Evolutionary conservation across 2,329 filamentous ascomycete species (phyloP).

Genomic region (Triangularia verruculosa): DNA sequence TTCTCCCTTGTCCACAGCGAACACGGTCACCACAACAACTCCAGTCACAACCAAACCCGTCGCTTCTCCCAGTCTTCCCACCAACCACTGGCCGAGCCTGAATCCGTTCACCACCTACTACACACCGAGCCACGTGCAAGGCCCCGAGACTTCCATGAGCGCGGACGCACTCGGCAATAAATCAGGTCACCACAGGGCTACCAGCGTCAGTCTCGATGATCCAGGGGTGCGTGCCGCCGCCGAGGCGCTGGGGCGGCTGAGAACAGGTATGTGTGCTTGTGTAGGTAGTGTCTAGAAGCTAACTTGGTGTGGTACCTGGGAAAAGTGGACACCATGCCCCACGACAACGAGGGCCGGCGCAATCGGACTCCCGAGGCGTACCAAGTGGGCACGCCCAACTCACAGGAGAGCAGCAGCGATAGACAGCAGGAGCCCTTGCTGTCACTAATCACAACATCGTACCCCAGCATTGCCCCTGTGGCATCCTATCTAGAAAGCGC

Average conservation of each 20-base stretch:
- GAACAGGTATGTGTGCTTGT: slow-evolving; percentile 60
- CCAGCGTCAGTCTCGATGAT: slow-evolving; percentile 60
- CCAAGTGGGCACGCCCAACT: slow-evolving; percentile 7
- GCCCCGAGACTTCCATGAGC: slow-evolving; percentile 42
- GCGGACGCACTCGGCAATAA: slow-evolving; percentile 47
- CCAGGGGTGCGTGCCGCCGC: slow-evolving; percentile 68
- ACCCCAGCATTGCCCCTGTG: slow-evolving; percentile 62
- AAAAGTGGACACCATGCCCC: slow-evolving; percentile 11
- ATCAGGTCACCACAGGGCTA: slow-evolving; percentile 43
- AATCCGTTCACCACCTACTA: slow-evolving; percentile 51
- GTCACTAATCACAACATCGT: slow-evolving; percentile 80
- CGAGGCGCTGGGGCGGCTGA: slow-evolving; percentile 71
- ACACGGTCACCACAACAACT: slow-evolving; percentile 30
- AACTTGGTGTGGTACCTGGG: slow-evolving; percentile 19
- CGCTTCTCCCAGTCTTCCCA: slow-evolving; percentile 18
- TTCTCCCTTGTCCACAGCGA: neutral
- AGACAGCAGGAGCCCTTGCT: slow-evolving; percentile 72
- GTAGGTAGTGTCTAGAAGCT: slow-evolving; percentile 13
- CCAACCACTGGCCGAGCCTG: slow-evolving; percentile 46
- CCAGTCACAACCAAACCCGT: slow-evolving; percentile 6
- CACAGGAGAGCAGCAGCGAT: slow-evolving; percentile 26
- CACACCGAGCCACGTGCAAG: slow-evolving; percentile 42
- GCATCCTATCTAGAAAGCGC: slow-evolving; percentile 82
- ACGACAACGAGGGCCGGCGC: slow-evolving; percentile 23
- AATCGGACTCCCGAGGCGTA: slow-evolving; percentile 26